Base-by-base conservation (phyloP, 352 stramenopile genomes). In the Globisporangium okanoganense region DNA sequence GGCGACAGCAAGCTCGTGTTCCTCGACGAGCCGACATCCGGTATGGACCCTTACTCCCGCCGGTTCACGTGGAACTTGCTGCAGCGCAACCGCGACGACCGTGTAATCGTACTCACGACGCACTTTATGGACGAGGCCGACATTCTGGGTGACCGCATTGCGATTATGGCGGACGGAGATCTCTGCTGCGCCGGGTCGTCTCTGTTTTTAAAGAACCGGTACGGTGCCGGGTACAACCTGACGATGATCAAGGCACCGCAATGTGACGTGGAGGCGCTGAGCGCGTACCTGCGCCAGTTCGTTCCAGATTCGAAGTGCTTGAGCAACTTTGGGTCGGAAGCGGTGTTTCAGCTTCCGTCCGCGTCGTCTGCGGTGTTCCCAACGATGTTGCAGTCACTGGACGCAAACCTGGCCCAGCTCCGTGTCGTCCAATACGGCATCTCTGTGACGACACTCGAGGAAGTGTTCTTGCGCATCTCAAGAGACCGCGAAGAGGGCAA, bases 401-500 rank as follows among this genome's bases (percentile, higher is more conserved):
- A 91, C 35, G 44, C 55, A 5, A 48, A 77, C 36, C 64, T 85
- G 55, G 57, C 65, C 2, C 55, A 65, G 8, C 57, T 96, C 18
- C 64, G 66, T 5, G 82, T 99, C 56, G 64, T 77, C 7, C 82
- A 90, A 40, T 99, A 99, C 72, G 97, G 97, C 36, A 85, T 99
- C 27, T 96, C 90, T 18, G 95, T 99, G 45, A 99, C 97, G n/a
- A 99, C 97, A 0, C 75, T 99, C 6, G 98, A 99, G 67, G 97
- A 99, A 79, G 96, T 99, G 0, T 99, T 99, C 70, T 69, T 99
- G 56, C 72, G 73, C 13, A 90, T 90, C 58, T 78, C 80, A 2
- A 62, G 64, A 18, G 75, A 84, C 41, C 76, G 73, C 18, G 75
- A 87, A 43, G 70, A 76, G 36, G 67, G 69, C 50, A 50, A 44